Evolutionary conservation across 108 stramenopile species (phyloP), one percentile per base, ranked within the genome.

Genomic region (Stephanodiscus triporus): DNA sequence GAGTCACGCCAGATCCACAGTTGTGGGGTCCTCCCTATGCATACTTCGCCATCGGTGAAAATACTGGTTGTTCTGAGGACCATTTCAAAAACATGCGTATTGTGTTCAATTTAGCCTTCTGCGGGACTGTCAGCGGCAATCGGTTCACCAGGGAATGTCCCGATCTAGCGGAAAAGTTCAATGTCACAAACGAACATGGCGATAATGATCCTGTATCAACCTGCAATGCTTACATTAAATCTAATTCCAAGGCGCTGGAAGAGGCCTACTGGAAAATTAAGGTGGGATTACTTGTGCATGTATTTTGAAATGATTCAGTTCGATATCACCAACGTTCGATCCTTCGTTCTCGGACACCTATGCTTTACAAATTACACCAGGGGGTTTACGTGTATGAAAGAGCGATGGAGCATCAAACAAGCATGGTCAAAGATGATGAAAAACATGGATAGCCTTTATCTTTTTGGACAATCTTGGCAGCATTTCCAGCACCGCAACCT

Each of bases 181-280:
- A 87, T 61, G 82, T 83, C 32, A 83, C 88, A 0, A 78, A 78
- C 30, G 58, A 63, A 26, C 2, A 54, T 17, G 71, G 71, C 27
- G 2, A 30, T 11, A 42, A 63, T 50, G 83, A 84, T 77, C 75
- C 83, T 2, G 79, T 84, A 26, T 20, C 22, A 57, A 81, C 83
- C 14, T 95, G 94, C 73, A 84, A 91, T 51, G 91, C 89, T 34
- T 92, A 81, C 50, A 83, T 95, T 63, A 85, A 85, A 69, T 89
- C 90, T 36, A 48, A 90, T 77, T 90, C 94, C 9, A 81, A 88
- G 51, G 88, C 82, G 51, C 68, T 95, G 57, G 49, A 87, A 3
- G 89, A 95, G 59, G 89, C 90, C 13, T 90, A 90, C 74, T 95
- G 94, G 94, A 95, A 95, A 67, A 90, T 95, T 48, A 79, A 86